These are phyloP conservation scores for Chaetomidium leptoderma DNA, from an alignment of 495 filamentous ascomycete species.

Conservation along the genomic window DNA sequence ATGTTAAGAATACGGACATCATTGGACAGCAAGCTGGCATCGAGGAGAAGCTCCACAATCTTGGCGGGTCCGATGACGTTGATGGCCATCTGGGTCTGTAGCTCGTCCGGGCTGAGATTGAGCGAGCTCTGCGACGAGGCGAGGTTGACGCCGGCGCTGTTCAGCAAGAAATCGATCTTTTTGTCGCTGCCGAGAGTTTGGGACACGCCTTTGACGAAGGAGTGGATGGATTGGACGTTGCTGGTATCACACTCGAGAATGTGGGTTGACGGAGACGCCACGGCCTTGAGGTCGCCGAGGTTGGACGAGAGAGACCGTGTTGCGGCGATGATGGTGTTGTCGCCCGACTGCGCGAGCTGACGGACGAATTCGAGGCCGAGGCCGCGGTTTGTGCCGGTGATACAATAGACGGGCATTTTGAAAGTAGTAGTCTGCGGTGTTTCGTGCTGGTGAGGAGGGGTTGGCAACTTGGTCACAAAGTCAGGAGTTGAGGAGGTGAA, in stretches of 20 bases:
- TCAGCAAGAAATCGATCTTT: constrained; percentile 44
- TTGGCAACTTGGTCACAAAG: no score
- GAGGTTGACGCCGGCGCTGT: constrained; percentile 42
- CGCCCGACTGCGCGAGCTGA: constrained; percentile 41
- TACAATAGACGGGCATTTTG: constrained; percentile 50
- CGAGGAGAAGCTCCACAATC: constrained; percentile 31
- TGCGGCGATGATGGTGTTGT: constrained; percentile 50
- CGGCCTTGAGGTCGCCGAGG: constrained; percentile 31
- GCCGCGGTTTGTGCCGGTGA: constrained; percentile 55
- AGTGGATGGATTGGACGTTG: constrained; percentile 31
- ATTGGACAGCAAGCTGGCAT: constrained; percentile 20
- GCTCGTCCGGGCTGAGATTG: constrained; percentile 32
- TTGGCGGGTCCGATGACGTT: constrained; percentile 45
- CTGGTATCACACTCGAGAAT: constrained; percentile 44
- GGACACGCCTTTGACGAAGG: constrained; percentile 28
- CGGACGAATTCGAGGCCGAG: constrained; percentile 53
- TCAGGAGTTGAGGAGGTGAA: background rate
- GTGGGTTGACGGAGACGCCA: constrained; percentile 33
- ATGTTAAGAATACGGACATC: constrained; percentile 38
- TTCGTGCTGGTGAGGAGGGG: no score
- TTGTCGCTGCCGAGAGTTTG: constrained; percentile 24
- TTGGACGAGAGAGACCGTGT: constrained; percentile 39
- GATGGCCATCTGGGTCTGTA: constrained; percentile 29
- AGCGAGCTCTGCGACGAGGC: constrained; percentile 33
- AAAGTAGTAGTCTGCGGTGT: background rate